Base-by-base conservation (phyloP, 306 rosid genomes). In the Boehmeria nivea region DNA sequence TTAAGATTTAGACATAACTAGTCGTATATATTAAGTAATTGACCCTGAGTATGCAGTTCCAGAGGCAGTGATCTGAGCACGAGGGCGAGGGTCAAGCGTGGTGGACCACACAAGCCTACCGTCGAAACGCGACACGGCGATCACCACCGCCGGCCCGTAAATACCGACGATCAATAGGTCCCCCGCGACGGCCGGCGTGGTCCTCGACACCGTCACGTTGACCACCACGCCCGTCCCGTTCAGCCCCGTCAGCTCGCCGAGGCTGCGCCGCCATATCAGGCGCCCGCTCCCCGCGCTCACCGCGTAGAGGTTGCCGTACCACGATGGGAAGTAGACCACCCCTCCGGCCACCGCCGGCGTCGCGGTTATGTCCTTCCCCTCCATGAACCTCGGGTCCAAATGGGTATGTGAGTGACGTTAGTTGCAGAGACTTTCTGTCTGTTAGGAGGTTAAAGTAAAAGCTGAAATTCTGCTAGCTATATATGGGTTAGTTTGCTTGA, bases 311-410 rank as follows among this genome's bases (percentile, higher is more conserved):
- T 56, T 40, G 18, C 81, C 73, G 18, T 76, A 61, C 81, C 81
- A 76, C 2, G 81, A 76, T 10, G 81, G 81, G 42, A 76, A 76
- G 34, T 76, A 61, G 25, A 66, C 67, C 31, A 43, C 57, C 24
- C 77, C 77, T 6, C 38, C 27, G 7, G 73, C 73, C 17, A 76
- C 45, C 14, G 73, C 63, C 1, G 73, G 76, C 6, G 73, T 76
- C 10, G 81, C 81, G 0, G 64, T 56, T 34, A 70, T 65, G 54
- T 76, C 76, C 45, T 47, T 70, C 0, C 70, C 76, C 0, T 66
- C 81, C 6, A 76, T 33, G n/a, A n/a, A n/a, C n/a, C n/a, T n/a
- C n/a, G n/a, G n/a, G n/a, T n/a, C n/a, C n/a, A n/a, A n/a, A n/a
- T n/a, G n/a, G n/a, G n/a, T n/a, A n/a, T n/a, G n/a, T n/a, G n/a